Conservation (phyloP, 139 green algal genomes). For the Deuterostichococcus epilithicus region DNA sequence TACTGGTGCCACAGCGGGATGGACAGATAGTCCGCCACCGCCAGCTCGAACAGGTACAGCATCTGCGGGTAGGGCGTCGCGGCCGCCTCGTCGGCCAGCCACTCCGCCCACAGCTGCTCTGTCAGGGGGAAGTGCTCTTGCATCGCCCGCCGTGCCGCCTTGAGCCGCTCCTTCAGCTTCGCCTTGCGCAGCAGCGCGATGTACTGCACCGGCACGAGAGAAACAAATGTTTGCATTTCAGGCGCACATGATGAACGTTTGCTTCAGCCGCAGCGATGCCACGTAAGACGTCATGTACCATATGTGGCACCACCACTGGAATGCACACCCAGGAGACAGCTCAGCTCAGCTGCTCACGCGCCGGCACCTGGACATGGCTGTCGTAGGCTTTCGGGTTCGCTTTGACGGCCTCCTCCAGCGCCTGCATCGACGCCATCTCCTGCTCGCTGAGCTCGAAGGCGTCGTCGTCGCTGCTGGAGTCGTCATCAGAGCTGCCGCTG, state of each 20-base stretch:
- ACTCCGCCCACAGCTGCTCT: constrained; percentile 76
- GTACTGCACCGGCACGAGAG: constrained; percentile 40
- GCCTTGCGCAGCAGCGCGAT: constrained; percentile 48
- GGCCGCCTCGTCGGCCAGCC: constrained; percentile 67
- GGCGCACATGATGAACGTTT: background rate
- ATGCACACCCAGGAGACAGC: background rate
- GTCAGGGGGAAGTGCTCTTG: constrained; percentile 65
- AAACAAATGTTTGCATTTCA: background rate
- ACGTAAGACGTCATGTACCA: background rate
- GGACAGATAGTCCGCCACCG: constrained; percentile 74
- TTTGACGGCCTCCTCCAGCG: constrained; percentile 56
- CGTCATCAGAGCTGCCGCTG: constrained; percentile 18
- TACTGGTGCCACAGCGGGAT: constrained; percentile 62
- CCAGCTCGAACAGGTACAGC: constrained; percentile 41
- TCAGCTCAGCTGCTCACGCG: background rate
- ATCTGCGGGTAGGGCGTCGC: constrained; percentile 39
- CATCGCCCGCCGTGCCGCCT: constrained; percentile 56
- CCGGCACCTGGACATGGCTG: constrained; percentile 50
- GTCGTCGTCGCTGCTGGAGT: constrained; percentile 35
- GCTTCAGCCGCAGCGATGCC: background rate
- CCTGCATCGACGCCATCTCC: constrained; percentile 51
- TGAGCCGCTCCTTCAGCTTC: constrained; percentile 48
- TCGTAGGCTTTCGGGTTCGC: constrained; percentile 63
- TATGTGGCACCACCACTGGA: background rate
- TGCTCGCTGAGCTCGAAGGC: constrained; percentile 37